Evolutionary conservation across 371 early-diverging fungal genomes (phyloP).

Genomic region (Encephalitozoon intestinalis): DNA sequence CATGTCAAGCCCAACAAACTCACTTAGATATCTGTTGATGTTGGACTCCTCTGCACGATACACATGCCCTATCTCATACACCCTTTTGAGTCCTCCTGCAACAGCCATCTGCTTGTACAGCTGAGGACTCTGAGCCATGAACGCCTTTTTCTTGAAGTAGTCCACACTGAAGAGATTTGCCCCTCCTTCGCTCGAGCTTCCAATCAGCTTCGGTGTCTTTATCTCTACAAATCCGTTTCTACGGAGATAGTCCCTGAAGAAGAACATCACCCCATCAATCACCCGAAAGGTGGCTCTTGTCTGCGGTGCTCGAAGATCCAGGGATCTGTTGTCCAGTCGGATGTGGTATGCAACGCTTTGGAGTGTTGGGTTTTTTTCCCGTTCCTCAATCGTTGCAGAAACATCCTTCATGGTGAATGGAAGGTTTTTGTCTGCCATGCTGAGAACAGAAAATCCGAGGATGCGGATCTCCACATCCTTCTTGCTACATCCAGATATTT

Average conservation of each 20-base stretch:
- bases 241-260: slow-evolving; percentile 83
- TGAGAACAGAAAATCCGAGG: slow-evolving; percentile 23
- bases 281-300: slow-evolving; percentile 93
- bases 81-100: slow-evolving; percentile 87
- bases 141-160: slow-evolving; percentile 88
- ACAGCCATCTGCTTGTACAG: slow-evolving; percentile 98
- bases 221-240: slow-evolving; percentile 82
- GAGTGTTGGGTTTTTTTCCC: slow-evolving; percentile 50
- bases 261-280: slow-evolving; percentile 78
- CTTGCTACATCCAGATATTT: slow-evolving; percentile 53
- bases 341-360: slow-evolving; percentile 74
- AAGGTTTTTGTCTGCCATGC: slow-evolving; percentile 61
- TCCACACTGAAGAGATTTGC: slow-evolving; percentile 90
- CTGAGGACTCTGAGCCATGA: slow-evolving; percentile 95
- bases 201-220: slow-evolving; percentile 92
- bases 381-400: slow-evolving; percentile 70
- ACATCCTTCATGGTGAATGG: slow-evolving; percentile 92
- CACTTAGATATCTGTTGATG: slow-evolving; percentile 97
- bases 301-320: slow-evolving; percentile 87
- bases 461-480: slow-evolving; percentile 52
- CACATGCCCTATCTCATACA: slow-evolving; percentile 96
- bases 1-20: slow-evolving; percentile 95
- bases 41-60: slow-evolving; percentile 98
- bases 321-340: slow-evolving; percentile 83
- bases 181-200: slow-evolving; percentile 92